Base-by-base conservation (phyloP, 106 monocot species). In the Narthecium ossifragum region DNA sequence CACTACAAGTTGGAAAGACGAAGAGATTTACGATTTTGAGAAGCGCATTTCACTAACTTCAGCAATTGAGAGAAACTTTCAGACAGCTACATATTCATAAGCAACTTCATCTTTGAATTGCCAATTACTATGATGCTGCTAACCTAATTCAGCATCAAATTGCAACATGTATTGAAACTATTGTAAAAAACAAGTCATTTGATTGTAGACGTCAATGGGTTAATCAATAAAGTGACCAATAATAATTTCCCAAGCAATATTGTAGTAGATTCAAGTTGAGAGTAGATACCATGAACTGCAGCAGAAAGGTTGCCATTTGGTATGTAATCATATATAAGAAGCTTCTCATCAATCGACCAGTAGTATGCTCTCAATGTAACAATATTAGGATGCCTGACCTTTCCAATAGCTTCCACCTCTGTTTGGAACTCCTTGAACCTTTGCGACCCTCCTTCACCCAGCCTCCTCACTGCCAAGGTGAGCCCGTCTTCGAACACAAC, bases 341-440 rank as follows among this genome's bases (percentile, higher is more conserved):
- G 73, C 43, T 92, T 92, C 86, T 92, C 91, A 5, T 92, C 83
- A 1, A 59, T 51, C 10, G 91, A 92, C 91, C 91, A 92, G 48
- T 86, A 92, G 64, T 86, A 86, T 43, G 91, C 91, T 68, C 79
- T 83, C 62, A 88, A 26, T n/a, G 57, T 45, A 30, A 88, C 78
- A 54, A 88, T 66, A 34, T 82, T 76, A 2, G 71, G 79, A 70
- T 88, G 87, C 66, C 69, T 68, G 8, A 88, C 70, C 62, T 73
- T 78, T 17, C 74, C 87, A 49, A 88, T 82, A 30, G 75, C 76
- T 57, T 78, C 72, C 23, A 79, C 82, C 60, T 88, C 87, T 1
- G 57, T 37, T 18, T 73, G 67, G 58, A 88, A 88, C 66, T 88
- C 87, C 24, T 69, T 76, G 43, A 63, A 79, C 59, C 82, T 72